Percentiles rank a stretch among this genome's conserved stretches.
phyloP scores from a whole-genome alignment of 768 basidiomycete genomes.

The Sutorius australiensis region DNA sequence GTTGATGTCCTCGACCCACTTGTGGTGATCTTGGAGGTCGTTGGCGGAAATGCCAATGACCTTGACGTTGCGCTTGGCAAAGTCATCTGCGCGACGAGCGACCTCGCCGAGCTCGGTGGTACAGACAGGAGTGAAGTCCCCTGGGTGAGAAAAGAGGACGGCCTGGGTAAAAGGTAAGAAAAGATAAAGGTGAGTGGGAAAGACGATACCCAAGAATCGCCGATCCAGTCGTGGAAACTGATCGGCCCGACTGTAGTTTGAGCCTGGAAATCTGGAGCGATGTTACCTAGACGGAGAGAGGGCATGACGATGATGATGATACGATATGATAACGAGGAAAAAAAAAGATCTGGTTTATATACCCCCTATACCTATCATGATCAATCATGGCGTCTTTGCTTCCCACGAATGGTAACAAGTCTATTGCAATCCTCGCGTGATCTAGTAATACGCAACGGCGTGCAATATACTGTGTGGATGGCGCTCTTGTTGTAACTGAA shows the following conservation, averaged over 20 bases:
- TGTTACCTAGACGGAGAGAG: conserved; percentile 76
- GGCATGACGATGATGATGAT: conserved; percentile 32
- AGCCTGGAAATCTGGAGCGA: conserved; percentile 89
- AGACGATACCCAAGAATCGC: conserved; percentile 71
- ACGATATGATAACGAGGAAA: conserved; percentile 1
- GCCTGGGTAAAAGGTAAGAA: conserved; percentile 43
- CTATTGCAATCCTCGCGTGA: conserved; percentile 22
- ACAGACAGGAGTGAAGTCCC: conserved; percentile 90
- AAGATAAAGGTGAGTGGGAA: neutral
- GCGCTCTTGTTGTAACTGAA: conserved; percentile 80
- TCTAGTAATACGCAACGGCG: conserved; percentile 85
- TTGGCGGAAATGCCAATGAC: conserved; percentile 94
- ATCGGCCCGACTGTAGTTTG: conserved; percentile 84
- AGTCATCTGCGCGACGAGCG: conserved; percentile 81
- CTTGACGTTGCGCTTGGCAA: conserved; percentile 85
- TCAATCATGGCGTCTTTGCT: conserved; percentile 53
- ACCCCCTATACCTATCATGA: conserved; percentile 11
- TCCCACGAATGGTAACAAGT: conserved; percentile 48
- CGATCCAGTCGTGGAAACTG: conserved; percentile 93
- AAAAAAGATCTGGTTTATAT: conserved; percentile 2
- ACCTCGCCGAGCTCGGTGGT: conserved; percentile 98
- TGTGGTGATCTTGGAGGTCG: conserved; percentile 74
- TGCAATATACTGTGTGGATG: conserved; percentile 93
- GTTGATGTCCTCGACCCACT: conserved; percentile 89
- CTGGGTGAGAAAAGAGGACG: conserved; percentile 92